Base-by-base conservation (phyloP, 192 early-diverging fungal species). In the Anaeromyces robustus region DNA sequence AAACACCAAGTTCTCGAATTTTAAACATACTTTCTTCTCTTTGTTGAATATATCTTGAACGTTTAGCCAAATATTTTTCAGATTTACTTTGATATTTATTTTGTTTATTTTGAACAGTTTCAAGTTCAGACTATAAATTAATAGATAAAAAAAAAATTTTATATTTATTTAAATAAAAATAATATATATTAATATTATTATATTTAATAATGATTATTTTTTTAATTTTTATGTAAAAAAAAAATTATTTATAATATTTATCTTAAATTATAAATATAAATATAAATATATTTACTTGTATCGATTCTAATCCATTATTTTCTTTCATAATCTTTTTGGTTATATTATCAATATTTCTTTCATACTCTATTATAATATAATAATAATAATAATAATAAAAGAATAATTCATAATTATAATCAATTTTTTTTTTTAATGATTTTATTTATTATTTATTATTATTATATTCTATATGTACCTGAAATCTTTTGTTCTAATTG, bases 1-100 rank as follows among this genome's bases (percentile, higher is more conserved):
- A 87, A 30, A 97, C 95, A 81, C 97, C 97, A 16, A 99, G 89
- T 28, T 99, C 96, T 37, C 97, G 94, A 82, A 98, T 95, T 81
- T 93, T 94, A 79, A 90, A 86, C 77, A 86, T 90, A 83, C 92
- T 93, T 83, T 95, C 94, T 79, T 96, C 95, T 85, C 97, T 98
- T 85, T 93, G 93, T 79, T 93, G 90, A 59, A 93, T 68, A 68
- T 68, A 68, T 68, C 52, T 68, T 9, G 52, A 68, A 68, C 52
- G 52, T 68, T 68, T 68, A 22, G 52, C 52, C 6, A 68, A 68
- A 68, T 68, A 68, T 68, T 68, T 68, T 68, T 68, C 52, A 11
- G 52, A 68, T 68, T 68, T 68, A 68, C 52, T 68, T 68, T 68
- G 52, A n/a, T 68, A 68, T n/a, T 68, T 68, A 68, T 68, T 68